Percentiles rank a stretch among this genome's conserved stretches.
Conservation (phyloP, 805 yeast species). For the Candida khao-thaluensis region DNA sequence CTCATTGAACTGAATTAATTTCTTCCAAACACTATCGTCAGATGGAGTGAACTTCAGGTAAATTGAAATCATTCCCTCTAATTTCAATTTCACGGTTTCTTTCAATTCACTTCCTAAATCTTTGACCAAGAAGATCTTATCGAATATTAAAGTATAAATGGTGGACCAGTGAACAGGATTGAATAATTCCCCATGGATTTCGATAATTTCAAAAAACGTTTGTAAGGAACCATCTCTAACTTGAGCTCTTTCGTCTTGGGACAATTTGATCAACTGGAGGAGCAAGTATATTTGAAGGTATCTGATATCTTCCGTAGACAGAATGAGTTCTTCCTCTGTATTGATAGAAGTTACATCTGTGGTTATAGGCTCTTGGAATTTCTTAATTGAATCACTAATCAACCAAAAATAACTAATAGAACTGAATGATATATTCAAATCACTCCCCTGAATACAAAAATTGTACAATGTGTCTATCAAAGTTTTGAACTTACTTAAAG, state of each 20-base stretch:
- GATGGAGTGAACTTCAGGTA: conserved; percentile 45
- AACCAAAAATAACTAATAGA: conserved; percentile 92
- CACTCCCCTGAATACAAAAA: conserved; percentile 69
- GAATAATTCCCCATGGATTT: conserved; percentile 60
- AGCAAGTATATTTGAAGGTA: conserved; percentile 47
- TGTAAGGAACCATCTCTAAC: conserved; percentile 89
- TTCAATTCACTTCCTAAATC: conserved; percentile 40
- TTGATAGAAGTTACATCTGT: background rate
- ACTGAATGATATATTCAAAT: conserved; percentile 85
- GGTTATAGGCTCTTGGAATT: conserved; percentile 1
- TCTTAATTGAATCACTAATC: conserved; percentile 66
- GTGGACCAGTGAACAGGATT: conserved; percentile 62
- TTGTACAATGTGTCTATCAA: conserved; percentile 71
- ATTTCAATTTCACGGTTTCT: conserved; percentile 60
- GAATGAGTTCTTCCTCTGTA: background rate
- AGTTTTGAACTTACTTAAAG: conserved; percentile 58
- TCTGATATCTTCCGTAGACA: conserved; percentile 7
- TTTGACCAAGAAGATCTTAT: conserved; percentile 22
- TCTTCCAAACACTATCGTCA: conserved; percentile 49
- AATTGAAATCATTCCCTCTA: conserved; percentile 66
- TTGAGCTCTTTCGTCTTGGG: conserved; percentile 67
- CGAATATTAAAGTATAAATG: conserved; percentile 62
- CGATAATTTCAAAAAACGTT: conserved; percentile 79
- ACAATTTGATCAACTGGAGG: conserved; percentile 58
- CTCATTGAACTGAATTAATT: conserved; percentile 50